Conservation (phyloP, 495 filamentous ascomycete species). For the Penicillium arizonense region DNA sequence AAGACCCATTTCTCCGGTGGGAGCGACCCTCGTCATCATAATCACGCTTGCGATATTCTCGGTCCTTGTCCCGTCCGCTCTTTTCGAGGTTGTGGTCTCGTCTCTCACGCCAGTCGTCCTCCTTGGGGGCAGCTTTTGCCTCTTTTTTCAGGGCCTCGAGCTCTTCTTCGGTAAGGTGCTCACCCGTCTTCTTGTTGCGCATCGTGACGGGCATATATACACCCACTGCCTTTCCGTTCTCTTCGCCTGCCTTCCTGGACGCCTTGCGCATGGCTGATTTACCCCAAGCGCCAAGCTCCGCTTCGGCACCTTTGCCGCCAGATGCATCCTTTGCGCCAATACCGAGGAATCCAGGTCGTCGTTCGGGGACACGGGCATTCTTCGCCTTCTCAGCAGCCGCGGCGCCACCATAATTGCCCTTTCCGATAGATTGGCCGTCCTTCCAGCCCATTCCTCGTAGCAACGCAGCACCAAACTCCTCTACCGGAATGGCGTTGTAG, state of each 20-base stretch:
- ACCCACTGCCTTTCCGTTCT: constrained; percentile 43
- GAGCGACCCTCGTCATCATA: constrained; percentile 30
- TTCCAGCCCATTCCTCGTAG: constrained; percentile 93
- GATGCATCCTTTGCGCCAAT: constrained; percentile 70
- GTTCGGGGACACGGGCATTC: constrained; percentile 50
- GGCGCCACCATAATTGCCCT: constrained; percentile 45
- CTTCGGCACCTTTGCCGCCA: constrained; percentile 64
- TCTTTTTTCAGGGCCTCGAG: constrained; percentile 49
- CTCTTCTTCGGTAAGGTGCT: constrained; percentile 64
- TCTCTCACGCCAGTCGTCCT: constrained; percentile 48
- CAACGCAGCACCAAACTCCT: constrained; percentile 87
- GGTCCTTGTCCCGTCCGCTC: constrained; percentile 42
- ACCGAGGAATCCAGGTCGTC: constrained; percentile 76
- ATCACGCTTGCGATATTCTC: constrained; percentile 27
- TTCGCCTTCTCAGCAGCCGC: constrained; percentile 27
- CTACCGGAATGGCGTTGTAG: constrained; percentile 85
- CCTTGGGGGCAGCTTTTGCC: constrained; percentile 31
- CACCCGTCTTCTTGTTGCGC: constrained; percentile 64
- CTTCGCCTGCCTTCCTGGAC: constrained; percentile 46
- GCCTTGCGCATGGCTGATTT: constrained; percentile 61
- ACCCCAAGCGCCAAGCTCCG: constrained; percentile 74
- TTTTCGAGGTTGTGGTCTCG: constrained; percentile 50
- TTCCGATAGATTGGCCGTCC: constrained; percentile 71
- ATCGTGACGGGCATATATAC: constrained; percentile 66
- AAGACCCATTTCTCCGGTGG: constrained; percentile 30